Percentiles rank a stretch among this genome's conserved stretches.
Conservation (phyloP, 106 monocot species). For the Acorus calamus region DNA sequence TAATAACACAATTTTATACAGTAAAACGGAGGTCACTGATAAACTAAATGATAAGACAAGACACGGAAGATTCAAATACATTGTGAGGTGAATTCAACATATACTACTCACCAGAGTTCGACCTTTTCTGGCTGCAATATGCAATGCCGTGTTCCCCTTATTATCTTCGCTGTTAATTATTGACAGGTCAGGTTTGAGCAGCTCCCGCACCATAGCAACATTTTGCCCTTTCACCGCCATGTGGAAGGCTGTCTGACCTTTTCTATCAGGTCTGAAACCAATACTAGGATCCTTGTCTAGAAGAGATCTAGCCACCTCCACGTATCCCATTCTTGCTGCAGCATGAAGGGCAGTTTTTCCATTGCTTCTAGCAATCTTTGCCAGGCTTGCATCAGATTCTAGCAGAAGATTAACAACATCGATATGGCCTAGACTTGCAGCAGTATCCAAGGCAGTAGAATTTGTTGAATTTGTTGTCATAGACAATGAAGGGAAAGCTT, state of each 20-base stretch:
- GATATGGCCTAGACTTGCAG: conserved; percentile 70
- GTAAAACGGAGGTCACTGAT: too few relatives aligned
- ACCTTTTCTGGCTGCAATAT: conserved; percentile 74
- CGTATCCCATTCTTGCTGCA: conserved; percentile 76
- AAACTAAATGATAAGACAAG: not conserved
- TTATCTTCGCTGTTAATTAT: conserved; percentile 46
- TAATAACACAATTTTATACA: too few relatives aligned
- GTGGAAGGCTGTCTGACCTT: conserved; percentile 84
- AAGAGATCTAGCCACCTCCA: conserved; percentile 55
- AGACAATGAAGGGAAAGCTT: conserved; percentile 42
- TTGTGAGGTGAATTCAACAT: not conserved
- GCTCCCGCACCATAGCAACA: conserved; percentile 50
- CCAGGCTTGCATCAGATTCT: conserved; percentile 58
- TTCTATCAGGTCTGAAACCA: conserved; percentile 55
- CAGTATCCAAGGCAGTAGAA: conserved; percentile 75
- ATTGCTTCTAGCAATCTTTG: conserved; percentile 73
- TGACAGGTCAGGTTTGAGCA: conserved; percentile 49
- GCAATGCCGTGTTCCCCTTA: conserved; percentile 76
- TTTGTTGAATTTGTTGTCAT: conserved; percentile 72
- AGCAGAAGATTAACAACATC: conserved; percentile 83
- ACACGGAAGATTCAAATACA: not conserved
- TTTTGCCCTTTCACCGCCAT: conserved; percentile 89
- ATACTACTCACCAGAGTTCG: conserved; percentile 31
- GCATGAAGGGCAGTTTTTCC: conserved; percentile 82
- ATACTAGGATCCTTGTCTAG: conserved; percentile 55